Conservation (phyloP, 805 yeast genomes). For the Metschnikowia noctiluminum region DNA sequence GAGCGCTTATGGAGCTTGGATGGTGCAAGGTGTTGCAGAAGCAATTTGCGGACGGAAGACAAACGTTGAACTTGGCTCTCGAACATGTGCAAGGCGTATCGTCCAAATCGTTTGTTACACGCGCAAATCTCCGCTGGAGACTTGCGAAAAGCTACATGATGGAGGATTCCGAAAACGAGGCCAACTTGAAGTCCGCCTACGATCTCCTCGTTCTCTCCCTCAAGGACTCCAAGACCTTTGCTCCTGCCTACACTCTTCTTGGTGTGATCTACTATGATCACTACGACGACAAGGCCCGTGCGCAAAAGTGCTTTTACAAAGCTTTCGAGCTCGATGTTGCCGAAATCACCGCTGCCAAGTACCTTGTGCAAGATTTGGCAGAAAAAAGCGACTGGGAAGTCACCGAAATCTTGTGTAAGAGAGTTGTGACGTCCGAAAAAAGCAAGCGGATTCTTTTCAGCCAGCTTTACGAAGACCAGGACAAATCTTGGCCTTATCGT, state of each 20-base stretch:
- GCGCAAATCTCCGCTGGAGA: slow-evolving; percentile 68
- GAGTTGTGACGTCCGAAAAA: slow-evolving; percentile 62
- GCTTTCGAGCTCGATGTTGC: slow-evolving; percentile 85
- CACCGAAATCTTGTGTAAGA: slow-evolving; percentile 68
- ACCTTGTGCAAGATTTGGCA: slow-evolving; percentile 69
- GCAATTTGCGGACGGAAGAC: slow-evolving; percentile 49
- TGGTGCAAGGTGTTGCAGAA: slow-evolving; percentile 72
- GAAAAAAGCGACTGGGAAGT: slow-evolving; percentile 73
- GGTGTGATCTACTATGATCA: slow-evolving; percentile 68
- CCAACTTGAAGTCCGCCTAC: slow-evolving; percentile 48
- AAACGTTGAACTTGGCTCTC: slow-evolving; percentile 45
- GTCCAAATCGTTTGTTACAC: slow-evolving; percentile 47
- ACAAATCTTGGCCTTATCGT: slow-evolving; percentile 81
- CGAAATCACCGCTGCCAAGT: slow-evolving; percentile 71
- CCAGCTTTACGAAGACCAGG: slow-evolving; percentile 27
- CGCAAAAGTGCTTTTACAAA: slow-evolving; percentile 81
- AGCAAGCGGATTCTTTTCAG: slow-evolving; percentile 46
- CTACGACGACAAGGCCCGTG: slow-evolving; percentile 59
- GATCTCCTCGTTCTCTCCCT: slow-evolving; percentile 58
- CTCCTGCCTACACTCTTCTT: slow-evolving; percentile 78
- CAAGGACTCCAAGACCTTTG: slow-evolving; percentile 58
- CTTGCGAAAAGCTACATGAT: slow-evolving; percentile 61
- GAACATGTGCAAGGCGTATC: slow-evolving; percentile 47
- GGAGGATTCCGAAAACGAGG: slow-evolving; percentile 18
- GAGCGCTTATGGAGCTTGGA: slow-evolving; percentile 65